Base-by-base conservation (phyloP, 371 early-diverging fungal species). In the Syncephalastrum contaminatum region DNA sequence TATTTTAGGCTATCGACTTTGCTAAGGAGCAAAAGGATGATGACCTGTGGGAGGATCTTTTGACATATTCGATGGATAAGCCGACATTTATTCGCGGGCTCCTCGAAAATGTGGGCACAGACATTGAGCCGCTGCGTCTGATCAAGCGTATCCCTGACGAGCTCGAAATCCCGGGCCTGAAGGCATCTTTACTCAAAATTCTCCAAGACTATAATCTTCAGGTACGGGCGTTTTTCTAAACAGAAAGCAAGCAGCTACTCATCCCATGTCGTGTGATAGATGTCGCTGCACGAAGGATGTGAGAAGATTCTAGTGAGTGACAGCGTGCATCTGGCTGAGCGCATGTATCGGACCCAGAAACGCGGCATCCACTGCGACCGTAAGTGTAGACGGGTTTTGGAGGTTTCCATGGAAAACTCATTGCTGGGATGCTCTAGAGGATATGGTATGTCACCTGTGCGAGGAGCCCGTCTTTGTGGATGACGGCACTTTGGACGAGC, bases 11-110 rank as follows among this genome's bases (percentile, higher is more conserved):
- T 0, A 97, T 98, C 58, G 94, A 95, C 49, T 98, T 96, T 81
- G 95, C 95, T 0, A 92, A 93, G 75, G 95, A 96, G 49, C 96
- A 97, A 74, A 91, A 93, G 55, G 97, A 98, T 70, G 87, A 88
- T 22, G 92, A 89, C 16, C 75, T 98, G 48, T 98, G 98, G 98
- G 90, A 93, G 62, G 97, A 97, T 67, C 65, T 98, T 41, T 71
- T 97, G 19, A 86, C 73, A 20, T 93, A 91, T 64, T 88, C 93
- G 0, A 85, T 88, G 85, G 90, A 94, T 60, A 92, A 94, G 57
- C 94, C 94, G 43, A 67, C 91, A 36, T 95, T 96, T 64, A 93
- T 95, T 62, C 83, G 89, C 4, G 94, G 90, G 1, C 69, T 97
- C n/a, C 75, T 97, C 45, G 92, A 95, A 63, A 88, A 92, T 58